These are phyloP conservation scores for Pseudogymnoascus sp. DNA, from an alignment of 2,329 filamentous ascomycete species.

Conservation along the genomic window DNA sequence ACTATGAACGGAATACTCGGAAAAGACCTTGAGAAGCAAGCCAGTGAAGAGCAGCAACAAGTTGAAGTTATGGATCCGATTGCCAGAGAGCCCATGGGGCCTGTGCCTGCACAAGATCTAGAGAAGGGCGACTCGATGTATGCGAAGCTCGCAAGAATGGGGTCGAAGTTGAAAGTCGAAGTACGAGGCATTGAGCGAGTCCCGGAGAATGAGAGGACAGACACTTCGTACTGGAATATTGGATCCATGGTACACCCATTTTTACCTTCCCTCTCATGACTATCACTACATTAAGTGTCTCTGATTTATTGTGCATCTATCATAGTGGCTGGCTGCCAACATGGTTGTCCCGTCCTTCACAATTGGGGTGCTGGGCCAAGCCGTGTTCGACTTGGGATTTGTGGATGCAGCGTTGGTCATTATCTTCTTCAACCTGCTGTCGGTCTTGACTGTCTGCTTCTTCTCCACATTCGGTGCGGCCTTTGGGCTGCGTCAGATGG, in stretches of 20 bases:
- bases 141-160: conserved; percentile 55
- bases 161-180: conserved; percentile 61
- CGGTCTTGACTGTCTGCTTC: conserved; percentile 65
- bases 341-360: conserved; percentile 73
- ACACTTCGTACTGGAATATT: conserved; percentile 58
- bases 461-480: conserved; percentile 70
- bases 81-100: neutral
- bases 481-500: conserved; percentile 74
- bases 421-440: conserved; percentile 69
- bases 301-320: conserved; percentile 7
- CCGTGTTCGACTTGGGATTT: conserved; percentile 64
- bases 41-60: neutral
- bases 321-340: conserved; percentile 68
- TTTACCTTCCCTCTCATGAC: neutral
- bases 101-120: neutral
- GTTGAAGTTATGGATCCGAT: neutral
- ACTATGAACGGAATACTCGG: neutral
- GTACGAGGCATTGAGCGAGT: conserved; percentile 71
- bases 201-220: conserved; percentile 60
- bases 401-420: conserved; percentile 65
- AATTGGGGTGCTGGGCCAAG: conserved; percentile 63
- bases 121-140: conserved; percentile 42
- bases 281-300: conserved; percentile 6
- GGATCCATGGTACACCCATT: conserved; percentile 57
- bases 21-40: neutral